These are phyloP conservation scores for Aspergillus puulaauensis DNA, from an alignment of 2,329 filamentous ascomycete genomes.

Conservation along the genomic window DNA sequence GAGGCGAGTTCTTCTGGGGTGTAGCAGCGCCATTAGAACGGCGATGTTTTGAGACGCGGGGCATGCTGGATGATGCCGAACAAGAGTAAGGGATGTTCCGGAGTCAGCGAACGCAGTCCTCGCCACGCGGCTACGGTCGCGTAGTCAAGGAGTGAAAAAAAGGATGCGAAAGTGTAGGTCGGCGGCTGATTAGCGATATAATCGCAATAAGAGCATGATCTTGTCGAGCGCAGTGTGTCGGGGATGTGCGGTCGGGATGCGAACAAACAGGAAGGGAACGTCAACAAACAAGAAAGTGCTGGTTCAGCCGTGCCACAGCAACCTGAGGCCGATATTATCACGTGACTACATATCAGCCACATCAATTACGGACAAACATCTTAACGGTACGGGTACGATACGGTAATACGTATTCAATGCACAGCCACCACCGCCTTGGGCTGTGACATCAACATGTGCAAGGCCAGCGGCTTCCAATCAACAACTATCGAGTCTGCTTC, in stretches of 20 bases:
- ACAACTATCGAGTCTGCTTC: background rate
- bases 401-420: background rate
- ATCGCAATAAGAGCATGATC: background rate
- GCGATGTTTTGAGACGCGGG: conserved; percentile 52
- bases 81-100: conserved; percentile 20
- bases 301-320: conserved; percentile 17
- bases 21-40: conserved; percentile 49
- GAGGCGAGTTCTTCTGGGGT: conserved; percentile 52
- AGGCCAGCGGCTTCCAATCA: conserved; percentile 9
- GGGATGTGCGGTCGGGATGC: background rate
- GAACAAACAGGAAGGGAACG: background rate
- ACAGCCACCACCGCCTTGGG: conserved; percentile 2
- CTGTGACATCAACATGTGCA: conserved; percentile 5
- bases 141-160: background rate
- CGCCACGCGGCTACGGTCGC: background rate
- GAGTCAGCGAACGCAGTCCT: conserved; percentile 2
- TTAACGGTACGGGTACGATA: no score
- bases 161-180: background rate
- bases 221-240: conserved; percentile 7
- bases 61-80: conserved; percentile 44
- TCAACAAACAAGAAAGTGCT: conserved; percentile 42
- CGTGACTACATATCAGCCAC: conserved; percentile 6
- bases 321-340: conserved; percentile 20
- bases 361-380: background rate
- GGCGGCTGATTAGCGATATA: background rate